Evolutionary conservation across 1,139 yeast species (phyloP).

Genomic region (Saccharomycopsis hybrid): DNA sequence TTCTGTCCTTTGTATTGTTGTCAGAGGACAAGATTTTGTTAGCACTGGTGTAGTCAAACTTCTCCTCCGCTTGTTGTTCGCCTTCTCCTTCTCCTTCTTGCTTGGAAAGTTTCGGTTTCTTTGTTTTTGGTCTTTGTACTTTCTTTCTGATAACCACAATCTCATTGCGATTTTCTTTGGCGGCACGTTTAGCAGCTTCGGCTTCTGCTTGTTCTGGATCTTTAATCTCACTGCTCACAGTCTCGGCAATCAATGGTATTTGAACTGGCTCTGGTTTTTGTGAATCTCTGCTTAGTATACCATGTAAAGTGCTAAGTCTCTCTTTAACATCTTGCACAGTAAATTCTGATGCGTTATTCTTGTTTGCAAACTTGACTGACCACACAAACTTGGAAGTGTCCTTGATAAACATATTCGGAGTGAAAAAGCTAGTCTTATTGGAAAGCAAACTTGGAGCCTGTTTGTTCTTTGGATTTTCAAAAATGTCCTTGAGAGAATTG

Average conservation of each 20-base stretch:
- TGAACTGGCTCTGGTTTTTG: slow-evolving; percentile 17
- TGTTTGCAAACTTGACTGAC: slow-evolving; percentile 3
- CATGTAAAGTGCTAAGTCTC: not conserved
- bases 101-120: slow-evolving; percentile 23
- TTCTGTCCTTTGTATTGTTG: slow-evolving; percentile 8
- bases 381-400: slow-evolving; percentile 1
- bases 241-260: slow-evolving; percentile 18
- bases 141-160: slow-evolving; percentile 47
- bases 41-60: slow-evolving; percentile 43
- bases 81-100: slow-evolving; percentile 15
- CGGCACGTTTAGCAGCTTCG: slow-evolving; percentile 16
- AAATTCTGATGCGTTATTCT: not conserved
- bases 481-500: not conserved
- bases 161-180: slow-evolving; percentile 38
- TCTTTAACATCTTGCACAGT: slow-evolving; percentile 6
- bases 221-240: slow-evolving; percentile 13
- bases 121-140: slow-evolving; percentile 17
- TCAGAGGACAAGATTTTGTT: slow-evolving; percentile 37
- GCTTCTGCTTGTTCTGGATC: slow-evolving; percentile 15
- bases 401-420: slow-evolving; percentile 8
- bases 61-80: slow-evolving; percentile 24
- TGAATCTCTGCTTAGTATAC: slow-evolving; percentile 5
- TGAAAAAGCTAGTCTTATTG: slow-evolving; percentile 5
- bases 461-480: not conserved
- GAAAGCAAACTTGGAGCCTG: not conserved